Percentiles rank a stretch among this genome's conserved stretches.
Conservation (phyloP, 2,329 filamentous ascomycete species). For the Bertia moriformis region DNA sequence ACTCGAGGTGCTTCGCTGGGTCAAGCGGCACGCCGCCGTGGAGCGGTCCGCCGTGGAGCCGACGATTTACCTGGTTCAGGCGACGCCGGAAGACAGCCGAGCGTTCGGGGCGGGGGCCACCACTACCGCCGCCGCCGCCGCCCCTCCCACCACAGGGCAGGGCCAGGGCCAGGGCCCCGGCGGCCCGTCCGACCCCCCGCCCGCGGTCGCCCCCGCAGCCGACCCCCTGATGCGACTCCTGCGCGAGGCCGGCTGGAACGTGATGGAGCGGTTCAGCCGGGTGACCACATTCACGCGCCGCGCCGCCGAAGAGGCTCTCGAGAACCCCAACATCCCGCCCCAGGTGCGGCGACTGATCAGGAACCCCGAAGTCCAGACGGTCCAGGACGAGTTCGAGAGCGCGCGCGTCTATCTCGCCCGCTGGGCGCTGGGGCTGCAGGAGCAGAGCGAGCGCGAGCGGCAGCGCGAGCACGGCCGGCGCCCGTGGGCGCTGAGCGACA, state of each 20-base stretch:
- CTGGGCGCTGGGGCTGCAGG: conserved; percentile 97
- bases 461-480: too few relatives aligned
- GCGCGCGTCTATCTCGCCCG: conserved; percentile 84
- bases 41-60: conserved; percentile 76
- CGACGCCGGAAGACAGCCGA: conserved; percentile 67
- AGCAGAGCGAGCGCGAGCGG: conserved; percentile 81
- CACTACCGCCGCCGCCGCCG: conserved; percentile 23
- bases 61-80: conserved; percentile 82
- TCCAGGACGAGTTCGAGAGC: conserved; percentile 95
- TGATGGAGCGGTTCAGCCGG: conserved; percentile 91
- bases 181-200: conserved; percentile 15
- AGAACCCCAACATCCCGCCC: conserved; percentile 80
- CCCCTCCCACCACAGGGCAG: conserved; percentile 21
- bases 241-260: conserved; percentile 90
- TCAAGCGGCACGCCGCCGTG: conserved; percentile 69
- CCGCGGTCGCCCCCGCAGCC: conserved; percentile 57
- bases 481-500: conserved; percentile 85
- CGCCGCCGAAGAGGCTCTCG: conserved; percentile 79
- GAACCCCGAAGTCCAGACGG: conserved; percentile 84
- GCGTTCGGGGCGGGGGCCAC: too few relatives aligned
- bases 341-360: conserved; percentile 72
- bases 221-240: conserved; percentile 86
- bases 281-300: conserved; percentile 90
- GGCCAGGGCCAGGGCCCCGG: conserved; percentile 14
- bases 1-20: conserved; percentile 83